Conservation (phyloP, 768 basidiomycete genomes). For the Clitopilus passeckerianus region DNA sequence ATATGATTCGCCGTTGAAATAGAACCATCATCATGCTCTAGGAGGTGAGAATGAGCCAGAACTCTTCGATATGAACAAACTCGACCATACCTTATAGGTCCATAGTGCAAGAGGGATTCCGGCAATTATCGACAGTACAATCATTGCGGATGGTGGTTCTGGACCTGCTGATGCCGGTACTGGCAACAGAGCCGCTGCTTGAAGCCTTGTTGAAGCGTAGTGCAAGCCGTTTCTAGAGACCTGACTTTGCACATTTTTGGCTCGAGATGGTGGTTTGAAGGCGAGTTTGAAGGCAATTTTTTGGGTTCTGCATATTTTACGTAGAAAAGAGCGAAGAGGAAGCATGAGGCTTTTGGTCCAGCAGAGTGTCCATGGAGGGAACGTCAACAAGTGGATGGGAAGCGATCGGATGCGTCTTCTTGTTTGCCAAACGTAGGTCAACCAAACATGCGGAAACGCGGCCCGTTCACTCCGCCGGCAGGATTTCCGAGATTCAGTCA, state of each 20-base stretch:
- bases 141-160: conserved; percentile 19
- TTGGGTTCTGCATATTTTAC: background rate
- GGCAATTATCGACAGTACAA: conserved; percentile 22
- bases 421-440: background rate
- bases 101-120: conserved; percentile 35
- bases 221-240: background rate
- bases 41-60: background rate
- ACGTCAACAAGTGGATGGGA: background rate
- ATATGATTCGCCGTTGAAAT: conserved; percentile 47
- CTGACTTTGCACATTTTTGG: background rate
- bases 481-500: too few relatives aligned
- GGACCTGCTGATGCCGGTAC: background rate
- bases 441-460: background rate
- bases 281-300: background rate
- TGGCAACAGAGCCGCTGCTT: background rate
- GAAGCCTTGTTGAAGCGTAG: background rate
- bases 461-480: too few relatives aligned
- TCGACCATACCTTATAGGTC: conserved; percentile 32
- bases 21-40: conserved; percentile 43
- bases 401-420: background rate
- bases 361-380: background rate
- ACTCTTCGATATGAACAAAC: background rate
- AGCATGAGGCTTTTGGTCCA: background rate
- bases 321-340: background rate
- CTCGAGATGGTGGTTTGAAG: background rate